Conservation (phyloP, 148 eudicot genomes). For the Nepenthes mirabilis region DNA sequence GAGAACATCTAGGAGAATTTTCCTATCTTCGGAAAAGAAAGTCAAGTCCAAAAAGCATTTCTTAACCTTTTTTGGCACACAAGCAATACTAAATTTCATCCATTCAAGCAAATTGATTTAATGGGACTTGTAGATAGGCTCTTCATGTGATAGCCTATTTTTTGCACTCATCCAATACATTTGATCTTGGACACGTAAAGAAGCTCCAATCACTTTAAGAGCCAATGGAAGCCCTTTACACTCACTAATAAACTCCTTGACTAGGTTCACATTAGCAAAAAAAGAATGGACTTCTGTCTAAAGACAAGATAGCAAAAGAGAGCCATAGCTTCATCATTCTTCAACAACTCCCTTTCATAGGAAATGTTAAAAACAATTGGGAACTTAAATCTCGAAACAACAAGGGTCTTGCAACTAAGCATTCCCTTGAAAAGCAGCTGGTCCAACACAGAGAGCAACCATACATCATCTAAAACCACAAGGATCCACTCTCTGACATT, state of each 20-base stretch:
- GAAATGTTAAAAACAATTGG: slow-evolving; percentile 32
- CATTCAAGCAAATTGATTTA: slow-evolving; percentile 52
- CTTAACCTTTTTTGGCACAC: slow-evolving; percentile 46
- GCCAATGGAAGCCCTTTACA: slow-evolving; percentile 87
- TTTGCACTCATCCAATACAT: slow-evolving; percentile 68
- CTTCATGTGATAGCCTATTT: slow-evolving; percentile 48
- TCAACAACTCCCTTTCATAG: slow-evolving; percentile 54
- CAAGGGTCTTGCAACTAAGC: slow-evolving; percentile 62
- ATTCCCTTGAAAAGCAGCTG: slow-evolving; percentile 34
- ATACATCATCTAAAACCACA: slow-evolving; percentile 78
- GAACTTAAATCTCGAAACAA: slow-evolving; percentile 63
- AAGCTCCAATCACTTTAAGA: slow-evolving; percentile 79
- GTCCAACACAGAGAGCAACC: slow-evolving; percentile 52
- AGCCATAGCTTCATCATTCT: slow-evolving; percentile 52
- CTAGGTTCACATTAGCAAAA: slow-evolving; percentile 33
- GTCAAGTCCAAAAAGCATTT: slow-evolving; percentile 83
- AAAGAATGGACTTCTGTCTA: slow-evolving; percentile 40
- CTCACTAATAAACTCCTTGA: slow-evolving; percentile 57
- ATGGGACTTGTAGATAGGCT: slow-evolving; percentile 71
- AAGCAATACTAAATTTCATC: slow-evolving; percentile 55
- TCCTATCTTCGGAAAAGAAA: slow-evolving; percentile 68
- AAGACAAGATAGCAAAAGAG: slow-evolving; percentile 66
- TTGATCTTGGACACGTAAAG: slow-evolving; percentile 53
- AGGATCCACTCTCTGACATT: slow-evolving; percentile 19
- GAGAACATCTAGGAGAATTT: slow-evolving; percentile 61